phyloP scores from a whole-genome alignment of 345 rosid genomes.

The Stellera chamaejasme region DNA sequence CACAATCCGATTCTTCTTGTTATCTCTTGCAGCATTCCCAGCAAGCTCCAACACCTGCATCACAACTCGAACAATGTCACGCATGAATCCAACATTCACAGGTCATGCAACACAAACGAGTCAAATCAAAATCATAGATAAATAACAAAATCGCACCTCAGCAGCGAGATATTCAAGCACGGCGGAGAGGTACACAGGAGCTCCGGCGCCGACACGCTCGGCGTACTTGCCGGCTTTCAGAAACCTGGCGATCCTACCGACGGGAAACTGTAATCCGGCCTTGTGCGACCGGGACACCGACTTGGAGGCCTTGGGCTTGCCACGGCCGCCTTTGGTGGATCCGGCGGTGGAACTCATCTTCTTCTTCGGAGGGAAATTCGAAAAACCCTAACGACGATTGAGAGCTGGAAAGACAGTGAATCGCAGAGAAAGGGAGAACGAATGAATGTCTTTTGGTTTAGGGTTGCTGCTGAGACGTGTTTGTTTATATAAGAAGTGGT shows the following conservation, averaged over 20 bases:
- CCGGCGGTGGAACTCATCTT: conserved; percentile 55
- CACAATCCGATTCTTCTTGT: conserved; percentile 63
- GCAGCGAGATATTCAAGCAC: conserved; percentile 81
- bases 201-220: conserved; percentile 78
- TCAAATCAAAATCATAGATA: neutral
- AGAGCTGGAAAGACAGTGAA: neutral
- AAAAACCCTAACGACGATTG: conserved; percentile 19
- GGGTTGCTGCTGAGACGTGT: too few relatives aligned
- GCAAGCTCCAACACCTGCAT: conserved; percentile 58
- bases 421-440: neutral
- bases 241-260: conserved; percentile 69
- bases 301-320: conserved; percentile 57
- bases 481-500: conserved; percentile 19
- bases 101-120: neutral
- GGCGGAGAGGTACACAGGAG: conserved; percentile 77
- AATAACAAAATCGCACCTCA: conserved; percentile 35
- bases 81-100: neutral
- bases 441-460: neutral
- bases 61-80: neutral
- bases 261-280: conserved; percentile 85
- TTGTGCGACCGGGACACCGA: conserved; percentile 60
- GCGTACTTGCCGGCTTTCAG: conserved; percentile 75
- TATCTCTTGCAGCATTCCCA: conserved; percentile 76
- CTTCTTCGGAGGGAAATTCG: neutral
- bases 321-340: conserved; percentile 57